phyloP scores from a whole-genome alignment of 192 early-diverging fungal genomes.

The Tieghemiomyces parasiticus region DNA sequence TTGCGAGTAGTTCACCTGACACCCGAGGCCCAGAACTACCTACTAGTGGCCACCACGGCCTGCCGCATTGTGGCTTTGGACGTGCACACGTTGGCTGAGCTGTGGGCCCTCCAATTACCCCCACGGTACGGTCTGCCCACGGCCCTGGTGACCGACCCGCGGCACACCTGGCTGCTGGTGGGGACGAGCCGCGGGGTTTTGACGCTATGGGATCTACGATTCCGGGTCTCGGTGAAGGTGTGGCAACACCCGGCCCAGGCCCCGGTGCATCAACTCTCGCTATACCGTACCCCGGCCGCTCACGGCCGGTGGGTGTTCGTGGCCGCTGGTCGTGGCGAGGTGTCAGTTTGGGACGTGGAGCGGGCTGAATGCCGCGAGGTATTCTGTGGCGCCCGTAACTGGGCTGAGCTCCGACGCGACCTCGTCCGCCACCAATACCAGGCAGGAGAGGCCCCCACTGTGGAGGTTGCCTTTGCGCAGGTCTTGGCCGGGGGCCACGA shows the following conservation, averaged over 20 bases:
- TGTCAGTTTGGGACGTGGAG: slow-evolving; percentile 73
- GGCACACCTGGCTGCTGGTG: slow-evolving; percentile 46
- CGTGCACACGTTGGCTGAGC: background rate
- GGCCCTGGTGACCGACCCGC: slow-evolving; percentile 42
- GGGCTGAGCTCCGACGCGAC: slow-evolving; percentile 27
- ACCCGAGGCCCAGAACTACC: background rate
- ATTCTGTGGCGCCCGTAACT: slow-evolving; percentile 40
- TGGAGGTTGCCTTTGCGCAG: background rate
- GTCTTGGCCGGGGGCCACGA: background rate
- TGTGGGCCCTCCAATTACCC: background rate
- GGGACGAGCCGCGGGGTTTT: slow-evolving; percentile 66
- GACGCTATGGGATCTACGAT: slow-evolving; percentile 64
- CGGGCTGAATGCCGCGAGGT: slow-evolving; percentile 50
- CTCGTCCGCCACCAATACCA: slow-evolving; percentile 32
- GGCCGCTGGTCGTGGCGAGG: slow-evolving; percentile 53
- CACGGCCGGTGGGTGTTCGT: slow-evolving; percentile 39
- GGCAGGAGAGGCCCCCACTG: background rate
- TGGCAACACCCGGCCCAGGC: slow-evolving; percentile 62
- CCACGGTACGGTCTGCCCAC: slow-evolving; percentile 41
- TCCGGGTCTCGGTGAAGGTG: slow-evolving; percentile 45
- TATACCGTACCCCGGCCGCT: slow-evolving; percentile 28
- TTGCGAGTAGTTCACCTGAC: background rate
- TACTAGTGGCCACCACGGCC: slow-evolving; percentile 14
- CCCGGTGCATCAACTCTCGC: slow-evolving; percentile 36
- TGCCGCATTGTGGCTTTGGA: slow-evolving; percentile 15